Base-by-base conservation (phyloP, 1,139 yeast species). In the Entelexis sorbosivorans region DNA sequence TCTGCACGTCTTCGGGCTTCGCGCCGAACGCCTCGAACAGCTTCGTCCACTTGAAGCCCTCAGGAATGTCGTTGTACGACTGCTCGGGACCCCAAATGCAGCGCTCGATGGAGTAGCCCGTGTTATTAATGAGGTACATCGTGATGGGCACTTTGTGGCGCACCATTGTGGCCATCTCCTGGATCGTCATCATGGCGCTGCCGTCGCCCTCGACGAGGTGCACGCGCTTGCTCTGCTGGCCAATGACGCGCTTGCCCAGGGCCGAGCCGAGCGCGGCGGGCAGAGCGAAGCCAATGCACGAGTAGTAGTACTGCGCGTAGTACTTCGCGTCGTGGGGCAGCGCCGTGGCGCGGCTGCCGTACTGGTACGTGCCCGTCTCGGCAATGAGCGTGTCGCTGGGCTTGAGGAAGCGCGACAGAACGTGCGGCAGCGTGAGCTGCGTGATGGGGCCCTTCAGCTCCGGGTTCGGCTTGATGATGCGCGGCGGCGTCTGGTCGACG, bases 71-170 rank as follows among this genome's bases (percentile, higher is more conserved):
- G 63, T 87, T 87, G 65, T 87, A 88, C 1, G 75, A 68, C 62
- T 86, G 78, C 16, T 78, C 73, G 31, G 87, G 81, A 1, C 96
- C 96, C 65, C 79, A 75, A 54, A 87, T 83, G 32, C 82, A 77
- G 60, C 96, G 77, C 69, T 88, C 96, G 52, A 87, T 85, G 1
- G 94, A 81, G 68, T 87, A 88, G 0, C 96, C 96, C 52, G 77
- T 76, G 66, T 88, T 88, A 69, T 87, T 88, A 66, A 86, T 70
- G 52, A 87, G 65, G 58, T 85, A 72, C 29, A 88, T 73, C 44
- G 81, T 75, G 22, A 89, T 83, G 17, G 75, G 74, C 34, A 81
- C 70, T 28, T 73, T 71, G 58, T 76, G 72, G 52, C 88, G 75
- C 47, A 82, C 67, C 63, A 75, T 80, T 26, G 86, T 78, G 1